Base-by-base conservation (phyloP, 768 basidiomycete genomes). In the Tremella mesenterica region DNA sequence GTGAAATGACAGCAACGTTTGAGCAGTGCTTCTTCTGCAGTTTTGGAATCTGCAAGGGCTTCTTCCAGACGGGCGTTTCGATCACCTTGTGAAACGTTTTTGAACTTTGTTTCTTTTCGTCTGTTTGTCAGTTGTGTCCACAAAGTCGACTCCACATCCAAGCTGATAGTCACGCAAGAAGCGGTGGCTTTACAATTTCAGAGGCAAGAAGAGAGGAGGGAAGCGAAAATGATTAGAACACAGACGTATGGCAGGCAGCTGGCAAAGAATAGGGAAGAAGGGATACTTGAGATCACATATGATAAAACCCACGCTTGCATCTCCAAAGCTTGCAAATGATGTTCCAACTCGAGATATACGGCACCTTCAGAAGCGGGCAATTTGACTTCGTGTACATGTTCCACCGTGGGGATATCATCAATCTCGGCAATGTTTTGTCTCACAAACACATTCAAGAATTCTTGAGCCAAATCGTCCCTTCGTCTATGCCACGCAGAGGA, bases 301-400 rank as follows among this genome's bases (percentile, higher is more conserved):
- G 2, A 18, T 10, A 0, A 14, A 13, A 68, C 69, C 57, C 36
- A 69, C 69, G 70, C 61, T 16, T 78, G 80, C 85, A 93, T 91
- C 56, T 95, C 91, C 28, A 93, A 76, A 18, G 91, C 88, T 34
- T 85, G 84, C 28, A 96, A 76, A 65, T 93, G 86, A 60, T 96
- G 92, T 60, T 93, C 90, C 8, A 96, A 80, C 67, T 96, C 92
- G 28, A 92, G 79, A 71, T 96, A 95, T 57, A 96, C 90, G 0
- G 90, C 88, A 7, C 86, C 85, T 72, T 95, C 92, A 0, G 92
- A 88, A 5, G 91, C 89, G 12, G 92, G 91, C 8, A 93, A 82
- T 16, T 66, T 65, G 38, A 93, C 81, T 25, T 77, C 76, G 60
- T 83, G 78, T 26, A 83, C 74, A 52, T 85, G 76, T 54, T 78